Percentiles rank a stretch among this genome's conserved stretches.
phyloP scores from a whole-genome alignment of 129 eudicot species.

The Smallanthus sonchifolius region DNA sequence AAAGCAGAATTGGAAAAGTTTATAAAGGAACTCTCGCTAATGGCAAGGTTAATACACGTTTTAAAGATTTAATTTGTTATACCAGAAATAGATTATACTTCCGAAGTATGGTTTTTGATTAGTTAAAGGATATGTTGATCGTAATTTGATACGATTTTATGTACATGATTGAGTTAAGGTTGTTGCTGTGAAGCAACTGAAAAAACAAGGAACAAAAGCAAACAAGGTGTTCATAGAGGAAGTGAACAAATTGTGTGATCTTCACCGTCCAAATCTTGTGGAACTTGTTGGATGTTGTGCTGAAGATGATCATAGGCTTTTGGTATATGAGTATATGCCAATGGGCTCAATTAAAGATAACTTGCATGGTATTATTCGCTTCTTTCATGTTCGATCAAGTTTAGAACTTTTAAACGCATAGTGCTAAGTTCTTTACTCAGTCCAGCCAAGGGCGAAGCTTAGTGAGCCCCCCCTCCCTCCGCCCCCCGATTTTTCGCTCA shows the following conservation, averaged over 20 bases:
- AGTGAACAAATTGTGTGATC: constrained; percentile 42
- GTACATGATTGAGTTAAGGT: constrained; percentile 28
- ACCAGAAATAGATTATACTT: not conserved
- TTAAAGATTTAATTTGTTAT: not conserved
- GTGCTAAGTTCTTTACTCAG: too few relatives aligned
- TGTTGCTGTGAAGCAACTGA: constrained; percentile 70
- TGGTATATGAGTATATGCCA: constrained; percentile 64
- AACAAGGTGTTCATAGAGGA: constrained; percentile 55
- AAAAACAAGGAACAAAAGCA: constrained; percentile 47
- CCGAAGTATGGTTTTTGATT: not conserved
- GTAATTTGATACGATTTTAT: constrained; percentile 9
- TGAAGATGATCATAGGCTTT: constrained; percentile 63
- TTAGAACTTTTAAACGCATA: not conserved
- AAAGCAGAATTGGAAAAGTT: constrained; percentile 70
- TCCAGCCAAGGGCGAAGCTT: too few relatives aligned
- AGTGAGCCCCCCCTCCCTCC: too few relatives aligned
- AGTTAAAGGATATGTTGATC: not conserved
- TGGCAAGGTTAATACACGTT: constrained; percentile 46
- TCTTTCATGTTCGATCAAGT: not conserved
- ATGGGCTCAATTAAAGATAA: constrained; percentile 42
- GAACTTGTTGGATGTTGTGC: constrained; percentile 64
- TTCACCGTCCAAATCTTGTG: constrained; percentile 60
- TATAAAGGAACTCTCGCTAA: constrained; percentile 49
- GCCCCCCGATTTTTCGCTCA: too few relatives aligned
- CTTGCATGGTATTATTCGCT: constrained; percentile 40